These are phyloP conservation scores for Eimeria praecox DNA, from an alignment of 169 alveolate species.

Conservation along the genomic window DNA sequence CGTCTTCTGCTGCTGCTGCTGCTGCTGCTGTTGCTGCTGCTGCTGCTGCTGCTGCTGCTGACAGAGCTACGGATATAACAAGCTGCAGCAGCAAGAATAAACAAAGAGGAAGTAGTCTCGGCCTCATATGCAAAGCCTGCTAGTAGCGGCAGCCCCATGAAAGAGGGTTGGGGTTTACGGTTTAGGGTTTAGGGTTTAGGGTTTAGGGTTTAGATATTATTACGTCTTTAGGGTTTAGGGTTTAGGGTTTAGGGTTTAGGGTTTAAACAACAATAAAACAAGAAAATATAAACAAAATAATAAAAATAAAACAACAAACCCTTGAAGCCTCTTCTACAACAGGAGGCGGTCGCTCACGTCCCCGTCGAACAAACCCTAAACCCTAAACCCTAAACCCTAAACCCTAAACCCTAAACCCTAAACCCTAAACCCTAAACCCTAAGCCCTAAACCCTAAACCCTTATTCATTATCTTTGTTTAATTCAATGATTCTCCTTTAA, in stretches of 20 bases:
- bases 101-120: not conserved
- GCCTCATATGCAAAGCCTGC: not conserved
- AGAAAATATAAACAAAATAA: too few species aligned
- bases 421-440: constrained; percentile 38
- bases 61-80: not conserved
- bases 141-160: not conserved
- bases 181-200: too few species aligned
- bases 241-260: too few species aligned
- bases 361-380: constrained; percentile 13
- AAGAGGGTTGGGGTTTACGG: too few species aligned
- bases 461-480: too few species aligned
- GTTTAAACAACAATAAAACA: too few species aligned
- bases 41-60: not conserved
- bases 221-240: too few species aligned
- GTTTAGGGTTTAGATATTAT: too few species aligned
- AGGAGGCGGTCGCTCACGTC: too few species aligned
- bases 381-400: constrained; percentile 22
- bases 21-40: not conserved
- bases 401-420: not conserved
- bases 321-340: too few species aligned
- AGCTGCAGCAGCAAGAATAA: not conserved
- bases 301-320: too few species aligned
- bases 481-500: not conserved
- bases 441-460: constrained; percentile 29
- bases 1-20: too few species aligned